Conservation (phyloP, 257 asterid genomes). For the Jasminum sambac region DNA sequence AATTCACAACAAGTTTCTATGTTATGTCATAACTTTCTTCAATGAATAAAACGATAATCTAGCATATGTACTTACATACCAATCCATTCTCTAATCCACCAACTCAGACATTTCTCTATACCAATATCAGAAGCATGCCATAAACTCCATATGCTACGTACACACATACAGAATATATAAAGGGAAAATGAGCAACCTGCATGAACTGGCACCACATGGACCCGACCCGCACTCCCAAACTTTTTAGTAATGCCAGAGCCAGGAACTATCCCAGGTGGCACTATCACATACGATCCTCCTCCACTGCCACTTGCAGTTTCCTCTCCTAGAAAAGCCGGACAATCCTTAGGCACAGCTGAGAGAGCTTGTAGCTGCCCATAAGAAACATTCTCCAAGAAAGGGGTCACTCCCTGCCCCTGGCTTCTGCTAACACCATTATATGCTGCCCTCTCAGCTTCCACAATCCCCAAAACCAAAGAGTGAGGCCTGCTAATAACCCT, state of each 20-base stretch:
- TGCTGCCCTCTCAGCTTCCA: slow-evolving; percentile 68
- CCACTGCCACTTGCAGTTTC: slow-evolving; percentile 54
- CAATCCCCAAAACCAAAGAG: slow-evolving; percentile 62
- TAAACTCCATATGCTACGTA: background rate
- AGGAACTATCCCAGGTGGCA: slow-evolving; percentile 69
- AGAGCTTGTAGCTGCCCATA: slow-evolving; percentile 87
- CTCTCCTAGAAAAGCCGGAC: slow-evolving; percentile 48
- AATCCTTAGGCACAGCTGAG: slow-evolving; percentile 72
- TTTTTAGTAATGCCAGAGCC: slow-evolving; percentile 75
- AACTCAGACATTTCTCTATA: background rate
- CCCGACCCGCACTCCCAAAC: slow-evolving; percentile 77
- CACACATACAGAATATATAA: background rate
- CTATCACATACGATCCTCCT: slow-evolving; percentile 66
- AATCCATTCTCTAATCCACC: background rate
- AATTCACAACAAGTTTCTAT: background rate
- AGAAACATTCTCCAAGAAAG: slow-evolving; percentile 74
- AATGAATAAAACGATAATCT: background rate
- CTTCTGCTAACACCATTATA: slow-evolving; percentile 52
- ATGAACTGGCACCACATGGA: slow-evolving; percentile 82
- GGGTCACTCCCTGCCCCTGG: slow-evolving; percentile 44
- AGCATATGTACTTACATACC: background rate
- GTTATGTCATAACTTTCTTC: background rate
- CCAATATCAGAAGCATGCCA: slow-evolving; percentile 1
- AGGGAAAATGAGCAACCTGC: slow-evolving; percentile 58
- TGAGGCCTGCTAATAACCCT: slow-evolving; percentile 73